Base-by-base conservation (phyloP, 352 stramenopile genomes). In the Pythium chondricola region DNA sequence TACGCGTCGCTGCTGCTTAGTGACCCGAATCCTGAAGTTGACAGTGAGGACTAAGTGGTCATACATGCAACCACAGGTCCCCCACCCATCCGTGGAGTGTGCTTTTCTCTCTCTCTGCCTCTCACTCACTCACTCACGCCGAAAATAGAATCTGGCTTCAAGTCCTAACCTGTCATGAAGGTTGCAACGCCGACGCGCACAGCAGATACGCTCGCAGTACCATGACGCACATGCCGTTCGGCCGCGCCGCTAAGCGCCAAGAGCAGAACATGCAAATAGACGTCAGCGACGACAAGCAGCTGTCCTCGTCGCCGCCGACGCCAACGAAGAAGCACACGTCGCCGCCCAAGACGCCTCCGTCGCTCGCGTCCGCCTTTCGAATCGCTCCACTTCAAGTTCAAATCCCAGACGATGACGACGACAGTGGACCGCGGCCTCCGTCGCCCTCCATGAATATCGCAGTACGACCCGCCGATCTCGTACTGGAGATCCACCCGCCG, bases 1-100 rank as follows among this genome's bases (percentile, higher is more conserved):
- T 97, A 96, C 42, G 46, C 67, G n/a, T 92, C 83, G 0, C 30
- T 50, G 20, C 55, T 59, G n/a, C 69, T 97, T 17, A 55, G 63
- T 17, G 35, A 52, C 10, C 18, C 45, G 32, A 97, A 97, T 38
- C 77, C 80, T 0, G 88, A 97, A 50, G 67, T 97, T 20, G 58
- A 71, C 7, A 62, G 69, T 11, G 48, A 67, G 24, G 71, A 13
- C 6, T 30, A 21, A 36, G n/a, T n/a, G n/a, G n/a, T n/a, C n/a
- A n/a, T n/a, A n/a, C n/a, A n/a, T n/a, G n/a, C n/a, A n/a, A n/a
- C n/a, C n/a, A n/a, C n/a, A n/a, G n/a, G n/a, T n/a, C n/a, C n/a
- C n/a, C n/a, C n/a, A n/a, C n/a, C n/a, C n/a, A n/a, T n/a, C n/a
- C n/a, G n/a, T n/a, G n/a, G n/a, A n/a, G n/a, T n/a, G n/a, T n/a